Percentiles rank a stretch among this genome's conserved stretches.
These are phyloP conservation scores for Dimargaris cristalligena DNA, from an alignment of 192 early-diverging fungal genomes.

Conservation along the genomic window DNA sequence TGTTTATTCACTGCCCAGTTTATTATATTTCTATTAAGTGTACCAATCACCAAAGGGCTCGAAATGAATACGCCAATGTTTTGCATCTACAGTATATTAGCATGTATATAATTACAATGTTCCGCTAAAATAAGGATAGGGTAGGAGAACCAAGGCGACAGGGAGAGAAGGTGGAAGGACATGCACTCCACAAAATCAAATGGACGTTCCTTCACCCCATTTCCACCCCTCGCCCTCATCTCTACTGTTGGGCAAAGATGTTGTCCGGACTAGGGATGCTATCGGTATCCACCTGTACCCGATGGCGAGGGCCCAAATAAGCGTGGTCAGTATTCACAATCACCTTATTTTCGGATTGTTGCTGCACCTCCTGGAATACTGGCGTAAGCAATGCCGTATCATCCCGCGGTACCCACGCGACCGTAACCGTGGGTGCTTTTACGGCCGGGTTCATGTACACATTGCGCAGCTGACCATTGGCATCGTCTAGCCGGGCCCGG, in stretches of 20 bases:
- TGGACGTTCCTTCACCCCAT: too few species aligned
- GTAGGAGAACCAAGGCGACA: too few species aligned
- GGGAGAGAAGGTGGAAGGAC: too few species aligned
- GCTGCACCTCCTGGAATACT: neutral
- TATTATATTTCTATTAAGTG: too few species aligned
- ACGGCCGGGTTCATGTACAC: neutral
- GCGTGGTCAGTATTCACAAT: conserved; percentile 10
- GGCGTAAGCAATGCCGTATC: neutral
- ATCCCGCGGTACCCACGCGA: conserved; percentile 2
- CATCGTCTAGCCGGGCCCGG: neutral
- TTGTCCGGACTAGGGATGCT: neutral
- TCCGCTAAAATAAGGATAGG: too few species aligned
- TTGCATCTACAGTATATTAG: too few species aligned
- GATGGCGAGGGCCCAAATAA: neutral
- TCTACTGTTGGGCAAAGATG: neutral
- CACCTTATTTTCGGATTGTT: conserved; percentile 12
- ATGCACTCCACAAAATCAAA: too few species aligned
- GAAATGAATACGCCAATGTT: too few species aligned
- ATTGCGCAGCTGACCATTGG: conserved; percentile 16
- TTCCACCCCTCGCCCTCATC: too few species aligned
- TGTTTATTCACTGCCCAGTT: too few species aligned
- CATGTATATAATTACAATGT: too few species aligned
- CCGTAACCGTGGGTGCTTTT: neutral
- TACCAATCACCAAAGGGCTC: too few species aligned
- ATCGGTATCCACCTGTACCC: conserved; percentile 1